These are phyloP conservation scores for Neonothopanus nambi DNA, from an alignment of 1,284 basidiomycete genomes.

Conservation along the genomic window DNA sequence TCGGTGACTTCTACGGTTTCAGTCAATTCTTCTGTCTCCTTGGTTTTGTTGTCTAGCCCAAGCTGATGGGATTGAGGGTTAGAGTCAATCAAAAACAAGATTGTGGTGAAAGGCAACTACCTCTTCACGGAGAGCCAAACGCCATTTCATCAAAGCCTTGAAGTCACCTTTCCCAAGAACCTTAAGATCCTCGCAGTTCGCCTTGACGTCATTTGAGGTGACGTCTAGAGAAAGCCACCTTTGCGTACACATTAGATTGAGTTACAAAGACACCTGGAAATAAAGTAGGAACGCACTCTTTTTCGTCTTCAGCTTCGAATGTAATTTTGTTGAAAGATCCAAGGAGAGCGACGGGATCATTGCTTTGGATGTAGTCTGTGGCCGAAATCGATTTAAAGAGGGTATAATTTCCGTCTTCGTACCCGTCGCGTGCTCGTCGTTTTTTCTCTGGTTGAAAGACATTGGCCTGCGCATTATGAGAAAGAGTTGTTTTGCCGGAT, in stretches of 20 bases:
- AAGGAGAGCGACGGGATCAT: conserved; percentile 81
- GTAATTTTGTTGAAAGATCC: conserved; percentile 85
- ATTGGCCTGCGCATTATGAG: conserved; percentile 75
- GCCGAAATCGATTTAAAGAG: conserved; percentile 81
- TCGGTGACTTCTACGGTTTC: conserved; percentile 78
- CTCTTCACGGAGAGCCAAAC: conserved; percentile 81
- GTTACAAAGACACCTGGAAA: conserved; percentile 8
- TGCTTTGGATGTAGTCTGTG: conserved; percentile 70
- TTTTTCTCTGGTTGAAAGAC: conserved; percentile 99
- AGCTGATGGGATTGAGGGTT: conserved; percentile 43
- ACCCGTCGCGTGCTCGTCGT: conserved; percentile 90
- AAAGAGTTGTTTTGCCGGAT: conserved; percentile 49
- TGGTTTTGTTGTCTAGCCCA: conserved; percentile 81
- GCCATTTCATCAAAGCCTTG: conserved; percentile 92
- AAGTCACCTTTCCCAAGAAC: conserved; percentile 98
- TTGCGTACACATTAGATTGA: conserved; percentile 11
- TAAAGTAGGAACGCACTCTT: conserved; percentile 50
- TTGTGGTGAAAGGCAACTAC: conserved; percentile 32
- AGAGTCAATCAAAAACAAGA: conserved; percentile 2
- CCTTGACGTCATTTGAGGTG: conserved; percentile 80
- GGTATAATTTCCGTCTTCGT: conserved; percentile 93
- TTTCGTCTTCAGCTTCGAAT: conserved; percentile 86
- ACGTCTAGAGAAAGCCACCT: conserved; percentile 75
- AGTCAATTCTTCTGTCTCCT: conserved; percentile 69
- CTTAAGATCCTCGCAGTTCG: conserved; percentile 90